Evolutionary conservation across 2,329 filamentous ascomycete genomes (phyloP), one percentile per base, ranked within the genome.

Genomic region (Claviceps africana): DNA sequence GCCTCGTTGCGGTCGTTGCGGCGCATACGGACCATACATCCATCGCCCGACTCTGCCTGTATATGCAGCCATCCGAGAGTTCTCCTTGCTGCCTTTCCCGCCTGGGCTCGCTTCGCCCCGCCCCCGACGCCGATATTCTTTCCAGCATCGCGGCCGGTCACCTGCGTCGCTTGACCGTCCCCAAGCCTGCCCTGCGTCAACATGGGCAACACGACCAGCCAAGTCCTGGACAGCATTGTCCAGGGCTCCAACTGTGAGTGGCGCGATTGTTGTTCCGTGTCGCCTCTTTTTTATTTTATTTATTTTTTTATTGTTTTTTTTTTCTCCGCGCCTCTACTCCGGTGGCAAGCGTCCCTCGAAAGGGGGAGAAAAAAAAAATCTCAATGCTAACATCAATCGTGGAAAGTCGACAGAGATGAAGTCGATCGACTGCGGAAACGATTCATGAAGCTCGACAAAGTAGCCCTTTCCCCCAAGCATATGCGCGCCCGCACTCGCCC

Each of bases 401-500:
- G 21, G 15, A 13, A 48, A 97, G 91, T 98, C 75, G 88, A 98
- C 74, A 85, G 87, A 68, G 93, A 98, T 64, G 93, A 98, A 70
- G 89, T 98, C 55, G 93, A 97, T 67, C 82, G 93, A 64, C 77
- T 98, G 67, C 81, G 89, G 65, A 98, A 98, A 76, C 82, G 91
- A 56, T 98, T 98, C 67, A 97, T 97, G 91, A 98, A 98, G 73
- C 76, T 98, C 55, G 93, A 98, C 72, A 97, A 96, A 81, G 91
- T 93, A 44, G 7, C 21, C 31, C 25, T 10, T 17, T 9, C 5
- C 22, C n/a, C 21, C 6, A 22, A 43, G 19, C 6, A 42, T 11
- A 31, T 9, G 4, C 31, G 8, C 31, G 21, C 40, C 11, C 40
- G 10, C 40, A 21, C 4, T 10, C 21, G 28, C 6, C 4, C 21